These are phyloP conservation scores for Alopecurus myosuroides DNA, from an alignment of 176 grass and related monocot genomes.

Conservation along the genomic window DNA sequence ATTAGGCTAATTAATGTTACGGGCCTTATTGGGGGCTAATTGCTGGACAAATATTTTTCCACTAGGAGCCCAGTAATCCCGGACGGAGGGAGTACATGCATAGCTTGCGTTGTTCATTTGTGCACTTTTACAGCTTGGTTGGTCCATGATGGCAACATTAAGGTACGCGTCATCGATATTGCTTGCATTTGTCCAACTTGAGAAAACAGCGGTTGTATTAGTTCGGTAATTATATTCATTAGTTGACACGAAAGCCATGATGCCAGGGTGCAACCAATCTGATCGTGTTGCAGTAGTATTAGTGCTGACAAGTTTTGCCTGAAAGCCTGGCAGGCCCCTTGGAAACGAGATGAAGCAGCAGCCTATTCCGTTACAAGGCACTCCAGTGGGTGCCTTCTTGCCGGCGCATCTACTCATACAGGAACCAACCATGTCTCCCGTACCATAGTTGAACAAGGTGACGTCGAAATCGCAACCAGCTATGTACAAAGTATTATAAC, in stretches of 20 bases:
- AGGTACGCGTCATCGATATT: too few species aligned
- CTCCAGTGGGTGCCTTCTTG: background rate
- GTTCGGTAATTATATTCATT: fast-evolving
- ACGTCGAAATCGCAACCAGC: background rate
- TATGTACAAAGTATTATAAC: fast-evolving
- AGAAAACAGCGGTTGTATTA: too few species aligned
- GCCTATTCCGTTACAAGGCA: background rate
- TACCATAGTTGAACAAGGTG: background rate
- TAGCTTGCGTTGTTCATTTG: too few species aligned
- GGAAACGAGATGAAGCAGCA: background rate
- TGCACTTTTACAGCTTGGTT: too few species aligned
- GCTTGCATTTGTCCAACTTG: too few species aligned
- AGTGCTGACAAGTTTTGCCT: background rate
- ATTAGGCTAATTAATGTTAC: too few species aligned
- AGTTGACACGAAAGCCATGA: background rate
- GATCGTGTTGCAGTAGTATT: background rate
- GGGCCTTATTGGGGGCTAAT: too few species aligned
- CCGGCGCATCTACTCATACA: background rate
- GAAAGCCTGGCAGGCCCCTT: background rate
- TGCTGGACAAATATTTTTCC: too few species aligned
- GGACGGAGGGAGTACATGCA: too few species aligned
- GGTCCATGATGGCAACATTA: too few species aligned
- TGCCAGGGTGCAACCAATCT: background rate
- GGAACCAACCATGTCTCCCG: background rate
- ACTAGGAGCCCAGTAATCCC: too few species aligned